Evolutionary conservation across 257 asterid genomes (phyloP), one percentile per base, ranked within the genome.

Genomic region (Solanum chmielewskii): DNA sequence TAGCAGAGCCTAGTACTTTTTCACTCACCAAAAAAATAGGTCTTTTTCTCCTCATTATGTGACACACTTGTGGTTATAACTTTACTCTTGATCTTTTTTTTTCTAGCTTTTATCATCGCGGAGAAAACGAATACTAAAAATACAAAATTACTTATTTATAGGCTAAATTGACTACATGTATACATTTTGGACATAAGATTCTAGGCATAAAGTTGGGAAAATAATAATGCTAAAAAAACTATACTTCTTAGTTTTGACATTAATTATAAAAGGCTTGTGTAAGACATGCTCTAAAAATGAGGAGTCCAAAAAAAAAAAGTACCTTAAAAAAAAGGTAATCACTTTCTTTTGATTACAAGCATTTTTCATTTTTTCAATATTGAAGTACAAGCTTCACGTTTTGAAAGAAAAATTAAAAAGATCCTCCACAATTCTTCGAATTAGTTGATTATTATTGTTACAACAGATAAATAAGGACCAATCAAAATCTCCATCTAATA

Each of bases 1-100:
- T 60, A 74, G 81, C 88, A 90, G 81, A 81, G 85, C 85, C 85
- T 49, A 85, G 71, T 85, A 90, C 76, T 85, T 4, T 88, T 90
- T 83, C 27, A 33, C 88, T 47, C 87, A 70, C 44, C 74, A 42
- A 41, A 81, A 41, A 81, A 87, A 86, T 74, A 68, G 47, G 89
- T 83, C 85, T 49, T 81, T 7, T 85, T 56, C 21, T 82, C 86
- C 92, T 88, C 41, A 8, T 87, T 88, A 83, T 89, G 45, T 60
- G 92, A 89, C 86, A 47, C 87, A 89, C 87, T 84, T 73, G 86
- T 91, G 89, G 93, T 88, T 89, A 77, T 37, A 88, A 25, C 87
- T 86, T 12, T 25, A 45, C 9, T 78, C 84, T 78, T 78, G 42
- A 81, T 81, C 42, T 49, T 49, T 9, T 49, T 29, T 81, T n/a